Evolutionary conservation across 192 early-diverging fungal species (phyloP).

Genomic region (Chytriomyces confervae): DNA sequence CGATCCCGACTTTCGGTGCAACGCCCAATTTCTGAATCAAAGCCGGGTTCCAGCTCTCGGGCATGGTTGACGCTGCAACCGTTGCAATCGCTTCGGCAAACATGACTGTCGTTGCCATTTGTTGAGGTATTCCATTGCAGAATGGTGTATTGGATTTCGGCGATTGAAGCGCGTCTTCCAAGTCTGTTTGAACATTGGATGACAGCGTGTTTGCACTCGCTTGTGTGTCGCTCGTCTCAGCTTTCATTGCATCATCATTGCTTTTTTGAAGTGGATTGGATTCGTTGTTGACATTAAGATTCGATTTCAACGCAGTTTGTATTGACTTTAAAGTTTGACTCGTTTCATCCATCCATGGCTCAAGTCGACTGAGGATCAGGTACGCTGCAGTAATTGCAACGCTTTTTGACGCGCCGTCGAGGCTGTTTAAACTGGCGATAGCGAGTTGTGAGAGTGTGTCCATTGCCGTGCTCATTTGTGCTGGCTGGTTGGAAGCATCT

Average conservation of each 20-base stretch:
- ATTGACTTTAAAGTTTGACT: neutral
- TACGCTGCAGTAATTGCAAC: neutral
- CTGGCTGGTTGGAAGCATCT: neutral
- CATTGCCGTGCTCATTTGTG: neutral
- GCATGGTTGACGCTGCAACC: neutral
- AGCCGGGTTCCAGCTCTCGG: neutral
- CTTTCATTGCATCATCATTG: neutral
- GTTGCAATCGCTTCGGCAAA: neutral
- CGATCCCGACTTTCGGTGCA: slow-evolving; percentile 4
- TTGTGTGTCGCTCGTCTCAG: neutral
- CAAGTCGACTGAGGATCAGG: neutral
- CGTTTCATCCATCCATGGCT: neutral
- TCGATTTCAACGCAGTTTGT: neutral
- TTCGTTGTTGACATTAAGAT: too few relatives aligned
- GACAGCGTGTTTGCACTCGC: neutral
- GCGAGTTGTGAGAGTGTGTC: neutral
- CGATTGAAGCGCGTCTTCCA: neutral
- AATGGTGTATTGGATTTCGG: too few relatives aligned
- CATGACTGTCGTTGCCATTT: neutral
- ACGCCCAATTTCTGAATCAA: slow-evolving; percentile 7
- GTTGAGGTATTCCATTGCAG: too few relatives aligned
- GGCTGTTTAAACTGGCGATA: neutral
- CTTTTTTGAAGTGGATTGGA: neutral
- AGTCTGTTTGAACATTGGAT: neutral
- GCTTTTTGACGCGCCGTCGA: neutral